Evolutionary conservation across 495 filamentous ascomycete genomes (phyloP).

Genomic region (Podospora australis): DNA sequence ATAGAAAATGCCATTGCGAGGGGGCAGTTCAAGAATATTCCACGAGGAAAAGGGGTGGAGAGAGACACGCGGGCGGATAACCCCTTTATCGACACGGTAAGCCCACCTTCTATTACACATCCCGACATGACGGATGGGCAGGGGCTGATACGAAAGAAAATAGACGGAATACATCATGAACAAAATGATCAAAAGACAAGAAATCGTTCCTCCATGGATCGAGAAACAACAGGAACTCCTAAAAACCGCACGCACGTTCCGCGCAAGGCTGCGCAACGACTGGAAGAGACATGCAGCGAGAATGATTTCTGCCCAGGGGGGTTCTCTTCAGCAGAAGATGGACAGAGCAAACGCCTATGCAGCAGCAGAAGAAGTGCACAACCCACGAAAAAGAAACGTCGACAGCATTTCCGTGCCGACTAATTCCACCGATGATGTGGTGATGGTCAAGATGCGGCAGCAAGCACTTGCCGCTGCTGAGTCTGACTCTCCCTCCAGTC

Average conservation of each 20-base stretch:
- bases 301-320: constrained; percentile 73
- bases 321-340: constrained; percentile 71
- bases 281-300: constrained; percentile 84
- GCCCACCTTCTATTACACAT: too few species aligned
- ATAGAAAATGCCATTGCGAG: constrained; percentile 92
- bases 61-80: constrained; percentile 75
- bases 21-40: constrained; percentile 85
- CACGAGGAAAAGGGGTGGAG: constrained; percentile 71
- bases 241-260: constrained; percentile 61
- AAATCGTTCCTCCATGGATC: constrained; percentile 80
- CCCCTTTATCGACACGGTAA: constrained; percentile 89
- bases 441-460: constrained; percentile 42
- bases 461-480: constrained; percentile 14
- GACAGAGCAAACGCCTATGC: constrained; percentile 66
- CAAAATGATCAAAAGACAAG: constrained; percentile 95
- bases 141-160: too few species aligned
- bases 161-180: constrained; percentile 99
- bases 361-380: constrained; percentile 56
- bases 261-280: constrained; percentile 65
- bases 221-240: constrained; percentile 94
- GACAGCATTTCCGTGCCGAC: constrained; percentile 44
- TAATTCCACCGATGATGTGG: constrained; percentile 40
- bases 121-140: too few species aligned
- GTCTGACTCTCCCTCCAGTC: constrained; percentile 11
- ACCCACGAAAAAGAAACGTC: constrained; percentile 41